Percentiles rank a stretch among this genome's conserved stretches.
These are phyloP conservation scores for Phlyctochytrium arcticum DNA, from an alignment of 192 early-diverging fungal species.

Conservation along the genomic window DNA sequence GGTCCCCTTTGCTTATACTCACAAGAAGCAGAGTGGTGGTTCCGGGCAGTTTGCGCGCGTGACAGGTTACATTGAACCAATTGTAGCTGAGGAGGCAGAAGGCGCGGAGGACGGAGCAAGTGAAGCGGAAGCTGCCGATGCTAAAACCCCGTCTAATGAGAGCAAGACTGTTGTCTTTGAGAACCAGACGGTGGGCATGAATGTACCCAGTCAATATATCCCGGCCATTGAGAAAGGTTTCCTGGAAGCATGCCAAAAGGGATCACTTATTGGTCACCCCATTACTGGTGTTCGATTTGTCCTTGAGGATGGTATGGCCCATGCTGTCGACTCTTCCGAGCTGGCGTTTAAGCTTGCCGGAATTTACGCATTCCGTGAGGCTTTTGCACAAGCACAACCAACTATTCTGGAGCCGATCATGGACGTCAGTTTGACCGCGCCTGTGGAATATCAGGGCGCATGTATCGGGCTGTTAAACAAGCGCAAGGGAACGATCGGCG, in stretches of 20 bases:
- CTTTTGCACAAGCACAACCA: constrained; percentile 74
- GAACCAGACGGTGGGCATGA: constrained; percentile 86
- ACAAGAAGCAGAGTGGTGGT: constrained; percentile 98
- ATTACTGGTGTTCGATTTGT: constrained; percentile 83
- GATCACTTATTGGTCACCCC: constrained; percentile 86
- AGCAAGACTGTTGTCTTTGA: constrained; percentile 65
- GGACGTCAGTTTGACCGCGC: constrained; percentile 87
- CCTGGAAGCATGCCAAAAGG: constrained; percentile 83
- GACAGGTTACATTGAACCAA: constrained; percentile 86
- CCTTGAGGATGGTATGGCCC: constrained; percentile 85
- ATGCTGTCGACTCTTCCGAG: constrained; percentile 94
- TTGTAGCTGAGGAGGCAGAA: too few species aligned
- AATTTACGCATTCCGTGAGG: constrained; percentile 84
- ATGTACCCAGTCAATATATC: constrained; percentile 89
- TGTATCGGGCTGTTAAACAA: constrained; percentile 93
- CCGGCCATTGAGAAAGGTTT: constrained; percentile 97
- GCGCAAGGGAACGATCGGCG: constrained; percentile 91
- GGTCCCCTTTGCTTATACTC: constrained; percentile 89
- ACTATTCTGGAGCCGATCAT: constrained; percentile 93
- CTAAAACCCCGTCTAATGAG: too few species aligned
- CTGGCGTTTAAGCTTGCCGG: constrained; percentile 92
- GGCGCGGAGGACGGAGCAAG: constrained; percentile 51
- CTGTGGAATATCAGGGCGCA: constrained; percentile 86
- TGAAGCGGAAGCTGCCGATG: too few species aligned
- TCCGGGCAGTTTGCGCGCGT: constrained; percentile 94